Evolutionary conservation across 148 eudicot species (phyloP).

Genomic region (Beta vulgaris): DNA sequence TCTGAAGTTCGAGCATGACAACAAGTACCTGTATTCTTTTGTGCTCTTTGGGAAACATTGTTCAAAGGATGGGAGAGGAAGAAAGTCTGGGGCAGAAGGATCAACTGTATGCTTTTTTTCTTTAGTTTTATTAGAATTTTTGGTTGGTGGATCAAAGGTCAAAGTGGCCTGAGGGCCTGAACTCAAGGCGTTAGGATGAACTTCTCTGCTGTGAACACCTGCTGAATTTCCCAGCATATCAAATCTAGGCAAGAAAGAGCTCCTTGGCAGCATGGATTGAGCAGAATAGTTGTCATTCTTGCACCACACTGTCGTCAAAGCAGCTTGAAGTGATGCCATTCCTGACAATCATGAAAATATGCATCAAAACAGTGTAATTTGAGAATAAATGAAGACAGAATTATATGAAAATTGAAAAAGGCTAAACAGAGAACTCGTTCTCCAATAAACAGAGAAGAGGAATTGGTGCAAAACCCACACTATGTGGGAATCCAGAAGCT

Average conservation of each 20-base stretch:
- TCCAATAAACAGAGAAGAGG: no score
- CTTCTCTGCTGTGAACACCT: constrained; percentile 39
- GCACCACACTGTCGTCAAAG: constrained; percentile 58
- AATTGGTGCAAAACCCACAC: no score
- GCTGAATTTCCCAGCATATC: constrained; percentile 45
- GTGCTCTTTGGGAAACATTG: constrained; percentile 94
- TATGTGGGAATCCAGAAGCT: no score
- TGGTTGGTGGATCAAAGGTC: constrained; percentile 75
- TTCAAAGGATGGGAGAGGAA: constrained; percentile 89
- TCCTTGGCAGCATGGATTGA: constrained; percentile 36
- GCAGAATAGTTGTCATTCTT: constrained; percentile 49
- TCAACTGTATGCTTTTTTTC: constrained; percentile 77
- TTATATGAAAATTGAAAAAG: no score
- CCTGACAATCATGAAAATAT: constrained; percentile 25
- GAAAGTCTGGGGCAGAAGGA: constrained; percentile 89
- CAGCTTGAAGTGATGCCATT: constrained; percentile 77
- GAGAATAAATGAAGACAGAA: neutral
- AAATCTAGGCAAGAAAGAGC: constrained; percentile 57
- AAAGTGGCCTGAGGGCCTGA: constrained; percentile 61
- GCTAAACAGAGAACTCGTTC: no score
- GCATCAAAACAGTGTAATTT: neutral
- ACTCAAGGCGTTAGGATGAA: constrained; percentile 25
- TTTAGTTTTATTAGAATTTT: constrained; percentile 45
- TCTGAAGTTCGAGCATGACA: neutral
- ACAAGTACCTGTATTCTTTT: constrained; percentile 65